Conservation (phyloP, 176 grass and related monocot species). For the Poa annua region DNA sequence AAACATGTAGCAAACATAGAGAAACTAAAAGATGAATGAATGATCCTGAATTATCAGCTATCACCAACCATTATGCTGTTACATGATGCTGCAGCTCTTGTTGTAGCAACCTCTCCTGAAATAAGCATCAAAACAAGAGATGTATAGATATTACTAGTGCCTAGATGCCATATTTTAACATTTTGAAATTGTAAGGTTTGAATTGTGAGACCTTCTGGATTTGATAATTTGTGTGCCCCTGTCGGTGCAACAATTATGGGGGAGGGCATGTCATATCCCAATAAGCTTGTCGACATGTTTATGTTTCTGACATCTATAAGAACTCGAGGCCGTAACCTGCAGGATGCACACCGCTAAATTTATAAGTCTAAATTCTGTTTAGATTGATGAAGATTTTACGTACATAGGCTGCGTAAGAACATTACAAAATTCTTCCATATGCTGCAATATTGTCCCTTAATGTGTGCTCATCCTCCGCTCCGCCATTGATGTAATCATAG, state of each 20-base stretch:
- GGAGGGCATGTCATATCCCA: constrained; percentile 66
- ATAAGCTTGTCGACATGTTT: constrained; percentile 74
- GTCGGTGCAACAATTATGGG: constrained; percentile 85
- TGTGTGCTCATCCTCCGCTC: constrained; percentile 84
- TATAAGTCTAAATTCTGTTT: neutral
- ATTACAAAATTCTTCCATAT: constrained; percentile 76
- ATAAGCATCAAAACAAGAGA: constrained; percentile 32
- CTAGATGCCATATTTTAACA: neutral
- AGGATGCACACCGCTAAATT: constrained; percentile 18
- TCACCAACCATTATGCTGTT: constrained; percentile 85
- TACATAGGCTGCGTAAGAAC: neutral
- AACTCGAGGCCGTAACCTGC: constrained; percentile 82
- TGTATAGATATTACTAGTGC: neutral
- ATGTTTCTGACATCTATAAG: constrained; percentile 88
- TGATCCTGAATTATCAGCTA: neutral
- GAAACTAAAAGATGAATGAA: neutral
- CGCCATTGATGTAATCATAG: constrained; percentile 80
- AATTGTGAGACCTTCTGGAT: constrained; percentile 65
- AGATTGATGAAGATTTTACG: constrained; percentile 3
- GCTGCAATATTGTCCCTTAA: constrained; percentile 83
- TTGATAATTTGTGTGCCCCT: constrained; percentile 64
- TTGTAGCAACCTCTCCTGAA: constrained; percentile 85
- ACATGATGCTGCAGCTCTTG: constrained; percentile 85
- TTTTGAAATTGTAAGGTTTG: constrained; percentile 15
- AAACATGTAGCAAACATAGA: constrained; percentile 19